Evolutionary conservation across 2,329 filamentous ascomycete genomes (phyloP), one percentile per base, ranked within the genome.

Genomic region (Penicillium glabrum): DNA sequence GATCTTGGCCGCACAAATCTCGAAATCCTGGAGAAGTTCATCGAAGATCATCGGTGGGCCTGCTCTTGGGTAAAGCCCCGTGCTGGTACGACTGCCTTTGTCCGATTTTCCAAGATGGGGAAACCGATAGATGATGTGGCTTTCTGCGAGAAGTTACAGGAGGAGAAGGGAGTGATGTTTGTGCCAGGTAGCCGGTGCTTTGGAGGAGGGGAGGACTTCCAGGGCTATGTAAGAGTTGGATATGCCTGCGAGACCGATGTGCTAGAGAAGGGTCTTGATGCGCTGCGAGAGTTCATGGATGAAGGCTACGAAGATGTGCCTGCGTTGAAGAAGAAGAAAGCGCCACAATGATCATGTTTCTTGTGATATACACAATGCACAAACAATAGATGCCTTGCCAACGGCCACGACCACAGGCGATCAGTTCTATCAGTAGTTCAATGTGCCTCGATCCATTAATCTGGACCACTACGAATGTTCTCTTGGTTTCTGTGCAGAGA

Each of bases 1-100:
- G 77, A 79, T 26, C 80, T 95, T 2, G 89, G 88, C 3, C 86
- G 83, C 63, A 83, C 77, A 1, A 95, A 95, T 68, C 69, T 89
- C 4, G 82, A 76, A 4, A 68, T 91, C 7, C 71, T 93, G n/a
- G 85, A 87, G 57, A 78, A 76, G 1, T 93, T 91, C 61, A 79
- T 93, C 3, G 80, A 86, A 27, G 81, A 83, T 51, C 83, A 92
- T 68, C 79, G 82, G 39, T 82, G 83, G 60, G 80, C 84, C 7
- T 88, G 86, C 65, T 82, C 82, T 1, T 95, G 89, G 89, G 80
- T 86, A 5, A 89, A 85, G 72, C 91, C 91, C 1, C 84, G 84
- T 5, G 90, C 89, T 1, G 91, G 91, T 0, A 96, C 90, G 2
- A 93, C 89, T 9, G 89, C 89, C 0, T 90, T 96, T 67, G 76